These are phyloP conservation scores for Heterobasidion irregulare DNA, from an alignment of 1,284 basidiomycete species.

Conservation along the genomic window DNA sequence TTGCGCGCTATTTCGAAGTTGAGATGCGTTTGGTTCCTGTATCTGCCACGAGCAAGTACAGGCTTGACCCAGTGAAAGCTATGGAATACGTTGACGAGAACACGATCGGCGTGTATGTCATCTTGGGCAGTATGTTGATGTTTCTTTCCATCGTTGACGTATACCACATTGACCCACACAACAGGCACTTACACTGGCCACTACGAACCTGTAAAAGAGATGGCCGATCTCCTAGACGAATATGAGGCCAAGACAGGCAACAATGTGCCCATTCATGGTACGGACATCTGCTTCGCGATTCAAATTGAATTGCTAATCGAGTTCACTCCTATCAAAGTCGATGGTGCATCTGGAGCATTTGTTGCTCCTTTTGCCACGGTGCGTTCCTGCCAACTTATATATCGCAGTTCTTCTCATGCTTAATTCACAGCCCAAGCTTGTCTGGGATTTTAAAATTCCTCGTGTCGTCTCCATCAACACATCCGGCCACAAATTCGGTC, in stretches of 20 bases:
- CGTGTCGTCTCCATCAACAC: constrained; percentile 88
- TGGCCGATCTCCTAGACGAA: constrained; percentile 80
- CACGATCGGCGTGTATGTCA: constrained; percentile 79
- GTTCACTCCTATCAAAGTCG: constrained; percentile 33
- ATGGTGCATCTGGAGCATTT: constrained; percentile 78
- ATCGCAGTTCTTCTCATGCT: constrained; percentile 11
- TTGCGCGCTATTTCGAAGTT: constrained; percentile 89
- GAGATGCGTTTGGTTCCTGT: constrained; percentile 79
- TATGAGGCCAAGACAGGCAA: constrained; percentile 79
- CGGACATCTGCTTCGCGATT: not conserved
- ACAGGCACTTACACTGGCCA: constrained; percentile 85
- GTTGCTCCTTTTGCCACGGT: constrained; percentile 74
- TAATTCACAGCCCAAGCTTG: constrained; percentile 49
- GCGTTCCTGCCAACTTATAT: constrained; percentile 8
- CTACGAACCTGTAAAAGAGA: constrained; percentile 87
- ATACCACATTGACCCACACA: not conserved
- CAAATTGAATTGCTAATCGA: not conserved
- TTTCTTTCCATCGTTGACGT: not conserved
- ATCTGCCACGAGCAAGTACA: constrained; percentile 69
- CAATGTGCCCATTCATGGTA: constrained; percentile 70
- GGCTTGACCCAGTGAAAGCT: constrained; percentile 77
- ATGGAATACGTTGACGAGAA: constrained; percentile 91
- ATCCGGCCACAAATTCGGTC: constrained; percentile 86
- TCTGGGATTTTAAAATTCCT: constrained; percentile 84
- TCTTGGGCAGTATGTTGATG: constrained; percentile 51